These are phyloP conservation scores for Peltaster fructicola DNA, from an alignment of 2,329 filamentous ascomycete genomes.

Conservation along the genomic window DNA sequence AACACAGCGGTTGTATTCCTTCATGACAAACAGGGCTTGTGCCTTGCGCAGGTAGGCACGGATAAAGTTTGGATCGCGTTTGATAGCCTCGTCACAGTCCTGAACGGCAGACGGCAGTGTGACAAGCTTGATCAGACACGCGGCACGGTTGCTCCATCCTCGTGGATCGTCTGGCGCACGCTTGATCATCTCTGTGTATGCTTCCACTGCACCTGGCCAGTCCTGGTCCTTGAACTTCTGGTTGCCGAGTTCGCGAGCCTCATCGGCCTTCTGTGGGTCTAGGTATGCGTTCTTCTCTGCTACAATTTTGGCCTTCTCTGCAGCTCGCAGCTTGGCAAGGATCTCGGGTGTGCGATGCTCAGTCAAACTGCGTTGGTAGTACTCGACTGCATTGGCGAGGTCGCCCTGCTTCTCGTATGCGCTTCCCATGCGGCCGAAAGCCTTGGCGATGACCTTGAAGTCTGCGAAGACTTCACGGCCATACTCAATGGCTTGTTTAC, in stretches of 20 bases:
- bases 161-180: constrained; percentile 81
- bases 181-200: constrained; percentile 94
- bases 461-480: constrained; percentile 80
- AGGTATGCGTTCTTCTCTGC: constrained; percentile 64
- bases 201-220: constrained; percentile 86
- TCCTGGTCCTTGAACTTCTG: constrained; percentile 93
- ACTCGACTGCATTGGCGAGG: constrained; percentile 59
- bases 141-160: constrained; percentile 92
- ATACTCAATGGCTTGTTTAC: constrained; percentile 75
- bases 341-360: constrained; percentile 94
- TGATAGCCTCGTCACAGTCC: constrained; percentile 83
- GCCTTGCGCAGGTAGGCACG: constrained; percentile 93
- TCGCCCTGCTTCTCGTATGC: constrained; percentile 84
- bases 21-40: constrained; percentile 90
- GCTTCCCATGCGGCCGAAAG: constrained; percentile 89
- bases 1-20: constrained; percentile 88
- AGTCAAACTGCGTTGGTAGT: constrained; percentile 84
- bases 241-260: constrained; percentile 87
- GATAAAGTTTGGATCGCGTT: constrained; percentile 82
- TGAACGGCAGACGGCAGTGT: constrained; percentile 85
- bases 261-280: constrained; percentile 80
- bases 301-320: constrained; percentile 72
- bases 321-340: constrained; percentile 75
- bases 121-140: constrained; percentile 90
- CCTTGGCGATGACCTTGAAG: constrained; percentile 96